A percentile compares a stretch with the other conserved stretches of the same genome.
phyloP scores from a whole-genome alignment of 495 filamentous ascomycete genomes.

The Cryomyces antarcticus region DNA sequence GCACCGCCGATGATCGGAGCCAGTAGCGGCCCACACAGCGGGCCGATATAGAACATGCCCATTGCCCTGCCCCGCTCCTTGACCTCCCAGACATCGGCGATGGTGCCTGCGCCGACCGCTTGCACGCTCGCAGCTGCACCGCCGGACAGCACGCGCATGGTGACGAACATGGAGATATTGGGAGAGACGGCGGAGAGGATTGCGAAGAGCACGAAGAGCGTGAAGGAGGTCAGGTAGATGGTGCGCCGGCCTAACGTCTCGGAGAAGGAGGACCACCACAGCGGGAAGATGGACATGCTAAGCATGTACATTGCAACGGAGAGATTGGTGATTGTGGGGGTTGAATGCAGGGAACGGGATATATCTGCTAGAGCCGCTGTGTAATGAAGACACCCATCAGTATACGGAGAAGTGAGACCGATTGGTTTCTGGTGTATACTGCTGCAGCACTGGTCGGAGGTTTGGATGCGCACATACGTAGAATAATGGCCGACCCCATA shows the following conservation, averaged over 20 bases:
- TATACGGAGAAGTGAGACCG: not conserved
- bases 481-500: slow-evolving; percentile 68
- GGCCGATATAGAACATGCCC: slow-evolving; percentile 82
- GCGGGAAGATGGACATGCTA: slow-evolving; percentile 70
- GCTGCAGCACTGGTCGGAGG: too few relatives aligned
- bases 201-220: slow-evolving; percentile 60
- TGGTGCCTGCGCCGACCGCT: slow-evolving; percentile 80
- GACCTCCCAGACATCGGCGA: slow-evolving; percentile 79
- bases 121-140: slow-evolving; percentile 78
- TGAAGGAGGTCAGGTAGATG: slow-evolving; percentile 71
- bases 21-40: slow-evolving; percentile 66
- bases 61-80: slow-evolving; percentile 71
- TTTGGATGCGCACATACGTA: slow-evolving; percentile 34
- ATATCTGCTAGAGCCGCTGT: slow-evolving; percentile 56
- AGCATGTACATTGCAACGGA: slow-evolving; percentile 81
- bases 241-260: slow-evolving; percentile 65
- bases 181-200: slow-evolving; percentile 45
- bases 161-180: slow-evolving; percentile 59
- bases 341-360: slow-evolving; percentile 38
- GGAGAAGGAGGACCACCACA: slow-evolving; percentile 90
- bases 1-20: slow-evolving; percentile 76
- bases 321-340: slow-evolving; percentile 57
- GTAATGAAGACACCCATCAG: not conserved
- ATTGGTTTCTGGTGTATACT: not conserved
- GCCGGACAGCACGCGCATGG: slow-evolving; percentile 64